Percentiles rank a stretch among this genome's conserved stretches.
phyloP scores from a whole-genome alignment of 192 early-diverging fungal genomes.

The Cetraspora pellucida region DNA sequence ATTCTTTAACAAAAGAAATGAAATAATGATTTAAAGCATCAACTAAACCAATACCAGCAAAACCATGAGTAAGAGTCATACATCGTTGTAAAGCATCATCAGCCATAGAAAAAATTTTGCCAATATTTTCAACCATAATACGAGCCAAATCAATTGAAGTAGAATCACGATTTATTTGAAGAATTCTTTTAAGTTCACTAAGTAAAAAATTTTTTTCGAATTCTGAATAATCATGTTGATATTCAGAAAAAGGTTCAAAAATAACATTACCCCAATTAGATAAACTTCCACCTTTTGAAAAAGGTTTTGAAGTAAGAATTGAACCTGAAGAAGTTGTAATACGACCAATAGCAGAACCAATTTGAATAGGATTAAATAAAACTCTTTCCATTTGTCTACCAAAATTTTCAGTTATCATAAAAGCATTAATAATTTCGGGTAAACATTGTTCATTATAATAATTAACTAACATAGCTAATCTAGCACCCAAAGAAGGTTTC shows the following conservation, averaged over 20 bases:
- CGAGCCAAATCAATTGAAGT: slow-evolving; percentile 47
- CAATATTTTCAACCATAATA: slow-evolving; percentile 53
- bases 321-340: neutral
- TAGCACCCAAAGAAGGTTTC: slow-evolving; percentile 49
- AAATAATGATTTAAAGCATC: slow-evolving; percentile 58
- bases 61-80: slow-evolving; percentile 63
- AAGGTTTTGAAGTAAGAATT: neutral
- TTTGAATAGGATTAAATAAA: slow-evolving; percentile 46
- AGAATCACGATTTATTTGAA: slow-evolving; percentile 33
- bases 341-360: neutral
- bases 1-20: slow-evolving; percentile 46
- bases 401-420: slow-evolving; percentile 56
- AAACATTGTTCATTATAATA: slow-evolving; percentile 44
- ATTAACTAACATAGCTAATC: slow-evolving; percentile 33
- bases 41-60: slow-evolving; percentile 56
- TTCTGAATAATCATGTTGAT: slow-evolving; percentile 62
- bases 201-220: slow-evolving; percentile 57
- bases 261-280: slow-evolving; percentile 61
- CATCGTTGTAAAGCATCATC: slow-evolving; percentile 56
- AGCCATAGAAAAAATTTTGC: slow-evolving; percentile 45
- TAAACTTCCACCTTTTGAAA: too few species aligned
- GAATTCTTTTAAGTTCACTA: slow-evolving; percentile 34
- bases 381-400: slow-evolving; percentile 56
- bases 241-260: slow-evolving; percentile 66
- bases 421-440: slow-evolving; percentile 48